A percentile compares a stretch with the other conserved stretches of the same genome.
phyloP scores from a whole-genome alignment of 2,329 filamentous ascomycete species.

The Zasmidium cellare region DNA sequence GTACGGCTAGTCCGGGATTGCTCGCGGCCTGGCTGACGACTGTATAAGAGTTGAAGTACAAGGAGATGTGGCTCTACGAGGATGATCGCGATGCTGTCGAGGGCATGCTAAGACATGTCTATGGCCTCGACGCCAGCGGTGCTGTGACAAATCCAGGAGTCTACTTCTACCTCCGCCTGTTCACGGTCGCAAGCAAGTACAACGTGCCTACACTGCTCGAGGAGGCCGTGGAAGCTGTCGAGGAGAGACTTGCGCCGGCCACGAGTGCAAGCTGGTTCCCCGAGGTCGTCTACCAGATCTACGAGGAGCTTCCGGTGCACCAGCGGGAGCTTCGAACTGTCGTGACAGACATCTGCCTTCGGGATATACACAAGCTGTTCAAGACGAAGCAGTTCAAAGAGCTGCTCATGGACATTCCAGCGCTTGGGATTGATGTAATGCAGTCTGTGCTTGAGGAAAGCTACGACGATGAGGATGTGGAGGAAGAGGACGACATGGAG shows the following conservation, averaged over 20 bases:
- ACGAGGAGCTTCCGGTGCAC: slow-evolving; percentile 1
- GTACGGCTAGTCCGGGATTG: too few species aligned
- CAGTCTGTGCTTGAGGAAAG: too few species aligned
- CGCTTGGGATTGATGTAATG: background rate
- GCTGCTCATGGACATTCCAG: slow-evolving; percentile 2
- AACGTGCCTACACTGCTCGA: slow-evolving; percentile 1
- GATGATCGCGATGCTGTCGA: slow-evolving; percentile 11
- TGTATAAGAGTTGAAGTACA: background rate
- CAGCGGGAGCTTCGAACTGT: background rate
- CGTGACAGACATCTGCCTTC: background rate
- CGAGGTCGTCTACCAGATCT: background rate
- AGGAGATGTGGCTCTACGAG: slow-evolving; percentile 1
- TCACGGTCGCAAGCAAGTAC: slow-evolving; percentile 11
- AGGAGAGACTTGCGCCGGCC: background rate
- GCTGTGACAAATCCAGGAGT: background rate
- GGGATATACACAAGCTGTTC: background rate
- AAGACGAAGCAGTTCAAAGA: background rate
- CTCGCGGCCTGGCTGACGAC: background rate
- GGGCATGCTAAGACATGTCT: slow-evolving; percentile 10
- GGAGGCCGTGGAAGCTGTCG: background rate
- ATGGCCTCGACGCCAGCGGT: slow-evolving; percentile 1
- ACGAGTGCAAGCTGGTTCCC: background rate
- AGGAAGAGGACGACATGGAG: too few species aligned
- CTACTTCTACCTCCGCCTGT: slow-evolving; percentile 6
- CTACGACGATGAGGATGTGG: too few species aligned